A percentile compares a stretch with the other conserved stretches of the same genome.
Conservation (phyloP, 345 rosid species). For the Hypericum perforatum region DNA sequence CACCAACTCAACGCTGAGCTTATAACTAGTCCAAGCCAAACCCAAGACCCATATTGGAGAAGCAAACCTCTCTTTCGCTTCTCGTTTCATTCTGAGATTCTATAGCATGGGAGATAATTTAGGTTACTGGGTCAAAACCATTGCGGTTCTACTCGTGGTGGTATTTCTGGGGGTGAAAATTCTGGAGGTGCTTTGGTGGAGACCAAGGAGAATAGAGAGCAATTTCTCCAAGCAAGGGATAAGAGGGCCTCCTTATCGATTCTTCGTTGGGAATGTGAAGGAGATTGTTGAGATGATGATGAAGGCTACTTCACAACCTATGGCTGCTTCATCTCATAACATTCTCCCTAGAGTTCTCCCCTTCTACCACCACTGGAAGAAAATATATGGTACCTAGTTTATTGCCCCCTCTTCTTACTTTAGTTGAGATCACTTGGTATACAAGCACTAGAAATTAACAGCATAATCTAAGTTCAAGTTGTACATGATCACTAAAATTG, state of each 20-base stretch:
- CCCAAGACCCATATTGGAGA: too few species aligned
- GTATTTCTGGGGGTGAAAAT: constrained; percentile 35
- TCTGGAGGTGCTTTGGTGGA: constrained; percentile 71
- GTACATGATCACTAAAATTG: too few species aligned
- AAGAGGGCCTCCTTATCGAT: constrained; percentile 91
- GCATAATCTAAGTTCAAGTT: too few species aligned
- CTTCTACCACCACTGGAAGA: constrained; percentile 93
- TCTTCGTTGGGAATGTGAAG: constrained; percentile 90
- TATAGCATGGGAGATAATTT: too few species aligned
- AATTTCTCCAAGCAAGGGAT: constrained; percentile 96
- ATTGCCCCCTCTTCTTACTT: not conserved
- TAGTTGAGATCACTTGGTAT: too few species aligned
- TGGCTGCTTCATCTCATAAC: constrained; percentile 83
- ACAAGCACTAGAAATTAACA: too few species aligned
- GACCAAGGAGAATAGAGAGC: constrained; percentile 75
- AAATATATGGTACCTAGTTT: constrained; percentile 90
- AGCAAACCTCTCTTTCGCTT: too few species aligned
- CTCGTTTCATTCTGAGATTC: too few species aligned
- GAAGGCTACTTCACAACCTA: constrained; percentile 83
- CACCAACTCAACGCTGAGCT: too few species aligned
- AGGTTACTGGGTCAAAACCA: constrained; percentile 31
- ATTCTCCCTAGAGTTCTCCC: constrained; percentile 92
- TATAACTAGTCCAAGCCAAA: constrained; percentile 32
- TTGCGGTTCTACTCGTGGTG: constrained; percentile 20
- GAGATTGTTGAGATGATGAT: constrained; percentile 86